phyloP scores from a whole-genome alignment of 192 early-diverging fungal genomes.

The Podila clonocystis region DNA sequence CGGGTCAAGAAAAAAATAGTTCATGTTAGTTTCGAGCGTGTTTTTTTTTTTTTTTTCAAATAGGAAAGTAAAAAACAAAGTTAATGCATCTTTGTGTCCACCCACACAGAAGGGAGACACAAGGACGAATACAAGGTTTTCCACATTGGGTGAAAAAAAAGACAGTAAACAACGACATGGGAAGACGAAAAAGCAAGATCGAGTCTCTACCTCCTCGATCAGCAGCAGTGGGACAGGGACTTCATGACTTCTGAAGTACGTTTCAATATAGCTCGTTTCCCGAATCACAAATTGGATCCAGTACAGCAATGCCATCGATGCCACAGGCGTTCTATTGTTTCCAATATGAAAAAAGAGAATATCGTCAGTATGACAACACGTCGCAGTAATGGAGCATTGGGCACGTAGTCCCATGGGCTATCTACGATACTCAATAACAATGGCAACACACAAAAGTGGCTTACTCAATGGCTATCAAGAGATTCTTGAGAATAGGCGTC shows the following conservation, averaged over 20 bases:
- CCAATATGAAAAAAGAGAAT: not conserved
- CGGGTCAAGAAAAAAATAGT: not conserved
- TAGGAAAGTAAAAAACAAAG: no score
- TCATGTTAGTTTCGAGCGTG: not conserved
- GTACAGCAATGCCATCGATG: conserved; percentile 63
- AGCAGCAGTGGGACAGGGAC: conserved; percentile 68
- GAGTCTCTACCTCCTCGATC: conserved; percentile 68
- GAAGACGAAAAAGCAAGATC: no score
- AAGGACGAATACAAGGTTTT: no score
- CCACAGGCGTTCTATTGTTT: conserved; percentile 59
- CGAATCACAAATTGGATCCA: conserved; percentile 74
- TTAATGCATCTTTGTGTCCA: no score
- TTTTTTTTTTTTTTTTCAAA: no score
- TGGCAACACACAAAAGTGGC: conserved; percentile 16
- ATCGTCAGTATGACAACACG: not conserved
- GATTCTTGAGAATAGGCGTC: conserved; percentile 46
- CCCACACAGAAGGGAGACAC: no score
- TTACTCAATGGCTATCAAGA: conserved; percentile 59
- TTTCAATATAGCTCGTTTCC: conserved; percentile 74
- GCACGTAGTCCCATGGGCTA: no score
- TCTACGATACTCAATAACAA: no score
- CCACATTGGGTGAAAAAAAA: no score
- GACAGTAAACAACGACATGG: no score
- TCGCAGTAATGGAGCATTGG: not conserved
- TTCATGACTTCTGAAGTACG: conserved; percentile 72